A percentile compares a stretch with the other conserved stretches of the same genome.
Conservation (phyloP, 495 filamentous ascomycete species). For the Cetradonia linearis region DNA sequence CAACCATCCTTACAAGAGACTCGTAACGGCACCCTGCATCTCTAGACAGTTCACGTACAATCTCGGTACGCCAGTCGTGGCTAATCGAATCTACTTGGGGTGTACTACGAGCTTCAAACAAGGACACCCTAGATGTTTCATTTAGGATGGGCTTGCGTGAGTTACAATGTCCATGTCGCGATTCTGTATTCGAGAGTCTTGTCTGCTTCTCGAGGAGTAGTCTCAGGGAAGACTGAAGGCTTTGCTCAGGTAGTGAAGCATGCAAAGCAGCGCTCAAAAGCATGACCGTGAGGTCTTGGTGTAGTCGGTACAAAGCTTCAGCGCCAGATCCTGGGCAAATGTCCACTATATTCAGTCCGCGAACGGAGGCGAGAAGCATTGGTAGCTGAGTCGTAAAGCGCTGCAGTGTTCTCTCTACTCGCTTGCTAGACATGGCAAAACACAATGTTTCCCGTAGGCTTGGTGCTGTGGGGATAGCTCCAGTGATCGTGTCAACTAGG, state of each 20-base stretch:
- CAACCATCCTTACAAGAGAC: slow-evolving; percentile 38
- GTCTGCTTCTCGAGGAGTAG: slow-evolving; percentile 14
- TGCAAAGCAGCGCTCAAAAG: slow-evolving; percentile 26
- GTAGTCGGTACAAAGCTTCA: slow-evolving; percentile 6
- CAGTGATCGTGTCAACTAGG: slow-evolving; percentile 1
- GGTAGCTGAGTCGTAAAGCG: background rate
- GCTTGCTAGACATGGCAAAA: background rate
- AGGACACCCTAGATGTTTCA: slow-evolving; percentile 7
- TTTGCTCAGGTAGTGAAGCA: slow-evolving; percentile 11
- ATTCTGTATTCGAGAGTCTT: background rate
- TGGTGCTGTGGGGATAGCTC: background rate
- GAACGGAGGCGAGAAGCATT: background rate
- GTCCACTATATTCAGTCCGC: background rate
- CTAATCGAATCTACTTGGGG: slow-evolving; percentile 18
- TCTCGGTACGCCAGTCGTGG: slow-evolving; percentile 37
- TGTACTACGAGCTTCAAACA: slow-evolving; percentile 22
- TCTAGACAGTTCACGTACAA: slow-evolving; percentile 32
- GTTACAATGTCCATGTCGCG: background rate
- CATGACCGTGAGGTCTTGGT: slow-evolving; percentile 13
- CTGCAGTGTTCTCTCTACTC: slow-evolving; percentile 2
- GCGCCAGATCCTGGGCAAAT: slow-evolving; percentile 11
- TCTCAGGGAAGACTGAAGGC: slow-evolving; percentile 13
- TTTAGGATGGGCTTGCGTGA: background rate
- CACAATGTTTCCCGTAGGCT: background rate
- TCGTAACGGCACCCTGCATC: slow-evolving; percentile 33